Evolutionary conservation across 768 basidiomycete species (phyloP), one percentile per base, ranked within the genome.

Genomic region (Suillus clintonianus): DNA sequence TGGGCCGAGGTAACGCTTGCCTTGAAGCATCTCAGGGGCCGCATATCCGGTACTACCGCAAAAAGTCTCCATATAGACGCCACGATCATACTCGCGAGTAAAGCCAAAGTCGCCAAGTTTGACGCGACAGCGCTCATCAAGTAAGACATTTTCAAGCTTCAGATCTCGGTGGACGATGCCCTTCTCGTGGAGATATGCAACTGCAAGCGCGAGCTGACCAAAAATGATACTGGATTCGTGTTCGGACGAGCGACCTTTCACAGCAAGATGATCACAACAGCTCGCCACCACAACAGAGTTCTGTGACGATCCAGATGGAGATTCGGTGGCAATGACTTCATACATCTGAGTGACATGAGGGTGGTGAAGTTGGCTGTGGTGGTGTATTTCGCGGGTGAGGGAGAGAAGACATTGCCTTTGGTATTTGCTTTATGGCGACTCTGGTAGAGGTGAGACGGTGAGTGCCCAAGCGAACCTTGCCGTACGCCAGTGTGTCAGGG

Each of bases 181-280:
- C n/a, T n/a, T n/a, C n/a, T n/a, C n/a, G n/a, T n/a, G n/a, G n/a
- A n/a, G n/a, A n/a, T n/a, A 96, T 24, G 91, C 94, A 24, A 99
- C 92, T 0, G 95, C 96, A 11, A 98, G 88, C 70, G 92, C 92
- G 5, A 99, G 80, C 73, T 99, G 95, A n/a, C 97, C 97, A 72
- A 99, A 97, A n/a, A 99, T 77, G 24, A 90, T 78, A 69, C 86
- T 86, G 5, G 94, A 83, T 78, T 99, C 97, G 47, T 88, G 86
- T 75, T 97, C 94, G 24, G 85, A 79, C 60, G 99, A 76, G 3
- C 96, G 85, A 24, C 95, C 94, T 70, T 97, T 93, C 81, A 99
- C 97, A 15, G 91, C 94, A 27, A 99, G 89, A 73, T 99, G 99
- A 78, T 99, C 97, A 77, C n/a, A 98, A 99, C 34, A 99, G 86